Percentiles rank a stretch among this genome's conserved stretches.
Conservation (phyloP, 768 basidiomycete species). For the Rhizopogon salebrosus region DNA sequence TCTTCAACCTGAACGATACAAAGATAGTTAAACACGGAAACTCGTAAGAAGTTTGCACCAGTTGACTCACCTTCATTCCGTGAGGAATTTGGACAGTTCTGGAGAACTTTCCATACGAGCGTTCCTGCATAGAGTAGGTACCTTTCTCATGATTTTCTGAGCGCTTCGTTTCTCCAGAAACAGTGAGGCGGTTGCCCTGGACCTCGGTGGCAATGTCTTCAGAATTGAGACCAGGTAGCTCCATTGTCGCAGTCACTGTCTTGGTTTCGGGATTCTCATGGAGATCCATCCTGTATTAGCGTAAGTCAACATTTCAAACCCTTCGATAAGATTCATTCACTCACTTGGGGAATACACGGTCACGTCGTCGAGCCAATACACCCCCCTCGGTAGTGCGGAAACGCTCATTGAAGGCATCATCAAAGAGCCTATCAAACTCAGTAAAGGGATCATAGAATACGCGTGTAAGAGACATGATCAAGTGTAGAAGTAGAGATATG, state of each 20-base stretch:
- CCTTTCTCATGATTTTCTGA: conserved; percentile 29
- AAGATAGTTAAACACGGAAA: background rate
- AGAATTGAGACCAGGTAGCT: conserved; percentile 50
- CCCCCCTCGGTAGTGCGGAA: conserved; percentile 12
- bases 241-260: conserved; percentile 49
- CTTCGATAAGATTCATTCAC: background rate
- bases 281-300: conserved; percentile 42
- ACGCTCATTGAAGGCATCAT: conserved; percentile 27
- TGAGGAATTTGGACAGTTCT: conserved; percentile 42
- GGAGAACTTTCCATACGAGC: conserved; percentile 43
- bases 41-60: background rate
- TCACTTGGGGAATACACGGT: conserved; percentile 26
- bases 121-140: conserved; percentile 36
- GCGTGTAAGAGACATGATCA: conserved; percentile 19
- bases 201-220: conserved; percentile 50
- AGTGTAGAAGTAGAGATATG: background rate
- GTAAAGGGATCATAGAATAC: conserved; percentile 33
- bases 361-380: conserved; percentile 5
- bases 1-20: conserved; percentile 18
- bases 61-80: conserved; percentile 37
- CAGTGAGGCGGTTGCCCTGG: conserved; percentile 41
- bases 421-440: conserved; percentile 39
- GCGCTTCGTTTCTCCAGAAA: conserved; percentile 44
- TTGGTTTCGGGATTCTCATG: conserved; percentile 45
- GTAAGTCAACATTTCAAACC: background rate